Conservation (phyloP, 148 eudicot genomes). For the Fallopia convolvulus region DNA sequence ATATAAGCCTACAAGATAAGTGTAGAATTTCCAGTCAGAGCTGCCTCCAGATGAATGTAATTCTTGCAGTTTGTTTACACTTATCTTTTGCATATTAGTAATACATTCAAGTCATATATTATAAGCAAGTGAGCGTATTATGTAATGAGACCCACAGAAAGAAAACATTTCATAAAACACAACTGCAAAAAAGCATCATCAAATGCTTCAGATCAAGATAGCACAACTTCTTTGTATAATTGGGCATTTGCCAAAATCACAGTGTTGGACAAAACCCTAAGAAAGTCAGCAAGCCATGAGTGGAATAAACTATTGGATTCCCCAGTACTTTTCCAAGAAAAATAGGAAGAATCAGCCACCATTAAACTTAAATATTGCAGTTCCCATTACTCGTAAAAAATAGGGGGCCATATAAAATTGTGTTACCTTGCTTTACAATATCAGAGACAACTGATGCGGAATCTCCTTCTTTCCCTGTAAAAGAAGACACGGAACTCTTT, state of each 20-base stretch:
- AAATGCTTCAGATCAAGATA: background rate
- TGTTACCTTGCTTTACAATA: conserved; percentile 63
- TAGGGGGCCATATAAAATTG: background rate
- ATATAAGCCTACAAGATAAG: background rate
- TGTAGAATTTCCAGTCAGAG: background rate
- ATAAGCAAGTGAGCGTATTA: background rate
- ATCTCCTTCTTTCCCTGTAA: conserved; percentile 90
- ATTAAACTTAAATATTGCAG: background rate
- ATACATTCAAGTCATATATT: background rate
- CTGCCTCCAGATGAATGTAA: background rate
- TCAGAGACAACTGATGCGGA: conserved; percentile 51
- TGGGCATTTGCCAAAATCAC: no score
- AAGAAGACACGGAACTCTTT: background rate
- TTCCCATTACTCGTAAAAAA: background rate
- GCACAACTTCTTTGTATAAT: background rate
- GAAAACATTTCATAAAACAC: background rate
- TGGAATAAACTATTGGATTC: background rate
- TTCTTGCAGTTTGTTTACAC: background rate
- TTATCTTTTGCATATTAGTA: background rate
- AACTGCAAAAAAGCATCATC: background rate
- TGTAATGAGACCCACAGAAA: background rate
- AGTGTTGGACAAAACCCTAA: background rate
- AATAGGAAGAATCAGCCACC: background rate
- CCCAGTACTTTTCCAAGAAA: background rate
- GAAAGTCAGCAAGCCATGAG: background rate